Conservation (phyloP, 768 basidiomycete species). For the Russula earlei region DNA sequence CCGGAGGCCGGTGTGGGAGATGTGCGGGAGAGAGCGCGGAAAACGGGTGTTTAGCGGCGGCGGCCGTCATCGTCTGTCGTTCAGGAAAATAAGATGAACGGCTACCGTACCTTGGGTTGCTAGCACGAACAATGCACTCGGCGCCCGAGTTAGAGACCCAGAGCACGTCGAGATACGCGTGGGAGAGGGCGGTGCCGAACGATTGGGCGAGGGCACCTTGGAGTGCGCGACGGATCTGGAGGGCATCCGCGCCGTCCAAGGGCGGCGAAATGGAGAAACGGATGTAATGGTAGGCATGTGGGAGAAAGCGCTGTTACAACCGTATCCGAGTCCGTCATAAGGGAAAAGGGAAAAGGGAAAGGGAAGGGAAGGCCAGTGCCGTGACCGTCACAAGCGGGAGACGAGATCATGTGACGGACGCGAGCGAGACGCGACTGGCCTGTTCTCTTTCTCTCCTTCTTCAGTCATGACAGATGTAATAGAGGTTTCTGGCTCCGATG, state of each 20-base stretch:
- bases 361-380: no score
- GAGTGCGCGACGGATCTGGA: conserved; percentile 43
- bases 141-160: conserved; percentile 37
- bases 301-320: background rate
- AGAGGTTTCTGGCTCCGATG: conserved; percentile 10
- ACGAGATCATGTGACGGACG: background rate
- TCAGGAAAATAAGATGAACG: background rate
- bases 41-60: no score
- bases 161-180: conserved; percentile 49
- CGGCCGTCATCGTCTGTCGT: no score
- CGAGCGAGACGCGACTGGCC: background rate
- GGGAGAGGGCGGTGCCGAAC: conserved; percentile 45
- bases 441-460: no score
- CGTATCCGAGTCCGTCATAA: no score
- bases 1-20: background rate
- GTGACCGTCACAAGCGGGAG: no score
- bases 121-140: conserved; percentile 35
- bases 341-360: no score
- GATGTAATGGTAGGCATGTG: conserved; percentile 35
- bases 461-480: background rate
- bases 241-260: conserved; percentile 27
- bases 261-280: conserved; percentile 35
- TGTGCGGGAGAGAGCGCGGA: no score
- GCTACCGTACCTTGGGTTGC: conserved; percentile 29
- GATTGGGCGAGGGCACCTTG: conserved; percentile 45